Conservation (phyloP, 768 basidiomycete genomes). For the Leccinum longicurvipes region DNA sequence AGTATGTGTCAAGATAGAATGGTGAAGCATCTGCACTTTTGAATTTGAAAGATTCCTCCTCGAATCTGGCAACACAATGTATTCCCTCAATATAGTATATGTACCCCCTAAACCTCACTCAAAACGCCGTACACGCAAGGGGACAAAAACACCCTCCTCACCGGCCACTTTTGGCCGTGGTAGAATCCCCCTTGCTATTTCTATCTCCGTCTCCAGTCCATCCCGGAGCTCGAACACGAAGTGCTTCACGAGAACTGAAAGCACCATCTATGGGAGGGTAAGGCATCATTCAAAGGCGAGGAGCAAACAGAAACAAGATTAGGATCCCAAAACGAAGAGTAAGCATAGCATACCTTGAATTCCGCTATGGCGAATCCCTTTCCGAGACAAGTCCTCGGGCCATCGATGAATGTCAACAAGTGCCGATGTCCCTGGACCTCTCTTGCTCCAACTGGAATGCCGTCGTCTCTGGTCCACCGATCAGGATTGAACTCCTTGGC, state of each 20-base stretch:
- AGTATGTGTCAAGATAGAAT: too few species aligned
- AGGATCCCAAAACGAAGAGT: not conserved
- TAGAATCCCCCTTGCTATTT: slow-evolving; percentile 11
- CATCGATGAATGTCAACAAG: slow-evolving; percentile 50
- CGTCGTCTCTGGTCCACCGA: slow-evolving; percentile 50
- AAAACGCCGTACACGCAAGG: slow-evolving; percentile 6
- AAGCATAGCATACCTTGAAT: slow-evolving; percentile 26
- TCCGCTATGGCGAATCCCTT: slow-evolving; percentile 11
- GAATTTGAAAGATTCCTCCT: too few species aligned
- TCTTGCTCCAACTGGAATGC: slow-evolving; percentile 32
- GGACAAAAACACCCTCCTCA: slow-evolving; percentile 19
- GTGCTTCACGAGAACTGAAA: slow-evolving; percentile 41
- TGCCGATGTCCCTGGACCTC: slow-evolving; percentile 49
- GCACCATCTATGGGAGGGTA: slow-evolving; percentile 32
- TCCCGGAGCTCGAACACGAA: slow-evolving; percentile 23
- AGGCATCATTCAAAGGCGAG: not conserved
- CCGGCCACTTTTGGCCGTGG: slow-evolving; percentile 20
- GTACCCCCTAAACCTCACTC: not conserved
- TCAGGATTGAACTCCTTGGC: slow-evolving; percentile 59
- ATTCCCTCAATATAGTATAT: too few species aligned
- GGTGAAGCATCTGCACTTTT: too few species aligned
- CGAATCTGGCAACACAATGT: too few species aligned
- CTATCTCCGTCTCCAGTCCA: slow-evolving; percentile 18
- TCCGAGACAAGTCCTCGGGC: slow-evolving; percentile 40
- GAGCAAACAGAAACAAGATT: not conserved